Evolutionary conservation across 805 yeast species (phyloP), one percentile per base, ranked within the genome.

Genomic region (Scheffersomyces amazonensis): DNA sequence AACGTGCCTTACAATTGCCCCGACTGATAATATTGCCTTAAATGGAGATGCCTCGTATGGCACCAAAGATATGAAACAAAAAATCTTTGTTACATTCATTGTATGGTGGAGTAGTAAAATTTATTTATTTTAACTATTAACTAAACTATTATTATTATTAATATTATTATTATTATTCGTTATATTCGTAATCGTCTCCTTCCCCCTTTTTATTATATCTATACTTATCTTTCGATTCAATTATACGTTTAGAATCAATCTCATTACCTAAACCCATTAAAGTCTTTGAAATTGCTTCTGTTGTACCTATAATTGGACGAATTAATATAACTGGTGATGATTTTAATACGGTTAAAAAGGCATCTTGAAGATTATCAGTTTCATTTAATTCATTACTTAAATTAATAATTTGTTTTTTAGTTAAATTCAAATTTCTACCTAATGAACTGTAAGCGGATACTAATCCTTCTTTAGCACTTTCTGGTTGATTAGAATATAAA

Each of bases 231-330:
- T 75, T 74, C 3, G 81, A 68, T 41, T 77, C 79, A 29, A 64
- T 56, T 36, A 76, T 69, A 43, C 81, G 78, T 16, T 70, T 69
- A 1, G 89, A 83, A 54, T 87, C 91, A 23, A 90, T 62, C 44
- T 83, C 84, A 54, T 88, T 89, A 29, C 88, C 80, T 6, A 90
- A 71, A 1, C 98, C 98, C 64, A 87, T 74, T 35, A 90, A 66
- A 0, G 96, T 75, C 52, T 81, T 85, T 5, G 91, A 83, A 5
- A 90, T 71, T 0, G 95, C 96, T 56, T 88, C 96, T 0, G 96
- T 85, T 0, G 96, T 88, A 2, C 97, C 98, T 49, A 90, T 88
- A 44, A 88, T 73, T 2, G 97, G 96, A 31, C 96, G 60, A 2
- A 90, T 71, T 12, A 90, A 60, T 15, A 87, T 81, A 12, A 87